phyloP scores from a whole-genome alignment of 306 rosid genomes.

The Pachyrhizus erosus region DNA sequence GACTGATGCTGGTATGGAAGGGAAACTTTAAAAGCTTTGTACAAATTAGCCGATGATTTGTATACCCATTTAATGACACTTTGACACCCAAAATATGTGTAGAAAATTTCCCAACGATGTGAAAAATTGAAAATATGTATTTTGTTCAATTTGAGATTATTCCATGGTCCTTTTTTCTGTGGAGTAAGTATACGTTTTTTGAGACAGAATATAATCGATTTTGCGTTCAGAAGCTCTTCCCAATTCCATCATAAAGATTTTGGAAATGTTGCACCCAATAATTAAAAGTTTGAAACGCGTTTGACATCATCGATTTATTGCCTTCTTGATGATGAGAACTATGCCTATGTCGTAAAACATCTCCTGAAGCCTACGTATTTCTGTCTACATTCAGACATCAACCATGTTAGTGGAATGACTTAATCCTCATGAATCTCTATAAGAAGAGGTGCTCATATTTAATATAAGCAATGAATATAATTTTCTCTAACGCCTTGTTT shows the following conservation, averaged over 20 bases:
- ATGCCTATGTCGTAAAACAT: slow-evolving; percentile 33
- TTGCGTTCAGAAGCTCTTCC: slow-evolving; percentile 44
- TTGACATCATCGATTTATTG: slow-evolving; percentile 41
- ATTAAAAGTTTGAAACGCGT: slow-evolving; percentile 32
- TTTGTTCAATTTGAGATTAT: background rate
- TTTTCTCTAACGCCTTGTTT: no score
- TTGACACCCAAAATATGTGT: slow-evolving; percentile 45
- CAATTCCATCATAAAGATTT: slow-evolving; percentile 46
- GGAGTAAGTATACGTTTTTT: background rate
- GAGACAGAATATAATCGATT: background rate
- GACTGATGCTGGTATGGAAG: slow-evolving; percentile 43
- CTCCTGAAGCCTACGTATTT: slow-evolving; percentile 37
- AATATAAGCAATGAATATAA: background rate
- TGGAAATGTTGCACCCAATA: slow-evolving; percentile 20
- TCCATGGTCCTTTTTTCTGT: background rate
- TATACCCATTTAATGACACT: slow-evolving; percentile 44
- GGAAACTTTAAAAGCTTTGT: background rate
- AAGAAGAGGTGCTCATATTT: background rate
- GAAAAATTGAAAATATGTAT: background rate
- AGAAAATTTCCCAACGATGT: slow-evolving; percentile 35
- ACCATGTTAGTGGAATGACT: background rate
- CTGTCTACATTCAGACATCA: slow-evolving; percentile 27
- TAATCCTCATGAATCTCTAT: background rate
- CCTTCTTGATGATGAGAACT: slow-evolving; percentile 33
- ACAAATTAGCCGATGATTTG: slow-evolving; percentile 35